Evolutionary conservation across 2,329 filamentous ascomycete genomes (phyloP).

Genomic region (Colletotrichum higginsianum): DNA sequence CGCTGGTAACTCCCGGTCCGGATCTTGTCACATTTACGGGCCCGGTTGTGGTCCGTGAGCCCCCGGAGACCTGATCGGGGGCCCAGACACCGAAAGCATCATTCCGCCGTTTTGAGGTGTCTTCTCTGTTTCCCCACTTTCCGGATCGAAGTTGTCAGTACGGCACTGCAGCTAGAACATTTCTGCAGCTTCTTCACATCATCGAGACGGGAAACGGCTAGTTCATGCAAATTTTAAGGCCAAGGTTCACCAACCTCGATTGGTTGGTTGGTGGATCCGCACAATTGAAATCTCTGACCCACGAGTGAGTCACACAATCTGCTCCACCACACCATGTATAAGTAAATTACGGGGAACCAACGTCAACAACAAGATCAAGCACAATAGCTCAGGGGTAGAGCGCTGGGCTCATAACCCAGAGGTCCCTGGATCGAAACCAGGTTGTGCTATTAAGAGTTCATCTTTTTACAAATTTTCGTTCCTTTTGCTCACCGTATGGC

Average conservation of each 20-base stretch:
- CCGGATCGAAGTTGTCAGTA: too few relatives aligned
- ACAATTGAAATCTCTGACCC: background rate
- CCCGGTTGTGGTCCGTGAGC: background rate
- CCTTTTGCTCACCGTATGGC: background rate
- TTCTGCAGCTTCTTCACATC: too few relatives aligned
- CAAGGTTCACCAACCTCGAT: too few relatives aligned
- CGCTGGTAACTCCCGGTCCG: background rate
- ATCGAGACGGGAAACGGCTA: too few relatives aligned
- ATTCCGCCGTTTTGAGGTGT: background rate
- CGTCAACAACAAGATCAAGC: background rate
- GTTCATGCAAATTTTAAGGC: background rate
- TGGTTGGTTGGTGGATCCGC: background rate
- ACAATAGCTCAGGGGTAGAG: slow-evolving; percentile 31
- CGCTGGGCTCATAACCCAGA: slow-evolving; percentile 29
- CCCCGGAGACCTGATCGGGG: background rate
- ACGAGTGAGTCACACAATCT: background rate
- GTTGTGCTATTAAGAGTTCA: background rate
- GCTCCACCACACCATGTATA: background rate
- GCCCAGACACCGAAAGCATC: too few relatives aligned
- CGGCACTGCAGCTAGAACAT: too few relatives aligned
- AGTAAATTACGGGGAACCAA: fast-evolving
- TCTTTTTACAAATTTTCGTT: background rate
- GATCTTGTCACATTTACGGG: background rate
- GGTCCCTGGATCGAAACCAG: slow-evolving; percentile 29
- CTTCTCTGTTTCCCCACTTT: background rate